A percentile compares a stretch with the other conserved stretches of the same genome.
phyloP scores from a whole-genome alignment of 106 monocot species.

The Xerophyta viscosa region DNA sequence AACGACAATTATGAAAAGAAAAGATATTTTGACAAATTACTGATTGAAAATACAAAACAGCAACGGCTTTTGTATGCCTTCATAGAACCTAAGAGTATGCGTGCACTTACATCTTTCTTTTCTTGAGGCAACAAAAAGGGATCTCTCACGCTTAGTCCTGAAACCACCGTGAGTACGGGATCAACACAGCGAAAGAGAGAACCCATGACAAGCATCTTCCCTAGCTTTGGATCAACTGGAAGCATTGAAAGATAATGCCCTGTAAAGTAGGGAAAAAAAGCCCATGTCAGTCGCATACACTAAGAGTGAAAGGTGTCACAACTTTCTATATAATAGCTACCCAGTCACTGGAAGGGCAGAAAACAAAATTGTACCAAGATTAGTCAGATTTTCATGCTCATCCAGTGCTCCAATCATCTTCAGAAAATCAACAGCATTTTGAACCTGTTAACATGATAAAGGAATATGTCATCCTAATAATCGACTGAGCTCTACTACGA shows the following conservation, averaged over 20 bases:
- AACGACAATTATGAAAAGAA: too few relatives aligned
- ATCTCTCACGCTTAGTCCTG: constrained; percentile 86
- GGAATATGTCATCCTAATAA: too few relatives aligned
- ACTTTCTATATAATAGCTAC: too few relatives aligned
- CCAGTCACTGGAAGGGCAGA: not conserved
- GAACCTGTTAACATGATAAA: too few relatives aligned
- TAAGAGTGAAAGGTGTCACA: too few relatives aligned
- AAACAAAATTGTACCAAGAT: constrained; percentile 53
- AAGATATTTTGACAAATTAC: too few relatives aligned
- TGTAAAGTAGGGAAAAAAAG: constrained; percentile 13
- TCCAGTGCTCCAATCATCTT: constrained; percentile 95
- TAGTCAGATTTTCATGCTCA: constrained; percentile 85
- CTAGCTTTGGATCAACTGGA: constrained; percentile 98
- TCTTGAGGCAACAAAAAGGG: constrained; percentile 96
- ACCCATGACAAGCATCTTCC: constrained; percentile 99
- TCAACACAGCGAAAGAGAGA: constrained; percentile 84
- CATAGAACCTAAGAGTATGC: not conserved
- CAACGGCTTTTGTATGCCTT: too few relatives aligned
- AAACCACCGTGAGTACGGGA: constrained; percentile 87
- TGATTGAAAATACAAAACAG: too few relatives aligned
- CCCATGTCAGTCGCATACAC: too few relatives aligned
- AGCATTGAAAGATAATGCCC: constrained; percentile 92
- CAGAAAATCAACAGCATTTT: constrained; percentile 91
- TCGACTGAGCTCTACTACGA: too few relatives aligned
- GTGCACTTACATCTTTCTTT: constrained; percentile 87